Evolutionary conservation across 192 early-diverging fungal species (phyloP).

Genomic region (Phlyctochytrium planicorne): DNA sequence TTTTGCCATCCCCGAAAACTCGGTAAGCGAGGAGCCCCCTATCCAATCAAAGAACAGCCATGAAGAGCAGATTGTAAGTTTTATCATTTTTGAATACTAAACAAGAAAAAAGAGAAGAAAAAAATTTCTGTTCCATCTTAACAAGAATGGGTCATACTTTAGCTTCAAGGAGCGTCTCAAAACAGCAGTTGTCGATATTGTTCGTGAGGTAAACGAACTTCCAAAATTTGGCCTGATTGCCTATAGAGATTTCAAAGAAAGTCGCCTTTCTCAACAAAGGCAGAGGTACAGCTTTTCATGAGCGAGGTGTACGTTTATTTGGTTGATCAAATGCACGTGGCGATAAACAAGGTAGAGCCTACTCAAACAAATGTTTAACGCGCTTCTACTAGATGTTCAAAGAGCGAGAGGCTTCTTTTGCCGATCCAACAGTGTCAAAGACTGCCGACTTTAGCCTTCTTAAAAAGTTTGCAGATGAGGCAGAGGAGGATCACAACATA

Average conservation of each 20-base stretch:
- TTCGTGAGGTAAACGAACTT: slow-evolving; percentile 44
- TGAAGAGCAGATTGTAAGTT: slow-evolving; percentile 40
- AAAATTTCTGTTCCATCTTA: slow-evolving; percentile 58
- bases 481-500: slow-evolving; percentile 41
- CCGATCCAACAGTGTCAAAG: slow-evolving; percentile 32
- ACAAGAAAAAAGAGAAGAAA: slow-evolving; percentile 43
- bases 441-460: slow-evolving; percentile 48
- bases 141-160: slow-evolving; percentile 60
- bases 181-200: slow-evolving; percentile 52
- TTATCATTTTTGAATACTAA: slow-evolving; percentile 14
- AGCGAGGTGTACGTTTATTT: slow-evolving; percentile 61
- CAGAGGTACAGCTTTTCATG: slow-evolving; percentile 59
- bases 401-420: slow-evolving; percentile 27
- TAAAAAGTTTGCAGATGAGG: slow-evolving; percentile 52
- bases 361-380: background rate
- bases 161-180: slow-evolving; percentile 60
- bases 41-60: slow-evolving; percentile 3
- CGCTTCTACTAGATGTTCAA: slow-evolving; percentile 36
- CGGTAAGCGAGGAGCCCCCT: background rate
- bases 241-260: slow-evolving; percentile 44
- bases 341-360: slow-evolving; percentile 44
- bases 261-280: slow-evolving; percentile 47
- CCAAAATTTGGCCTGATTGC: slow-evolving; percentile 8
- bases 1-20: background rate
- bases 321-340: slow-evolving; percentile 55